Conservation (phyloP, 495 filamentous ascomycete genomes). For the Baudoinia panamericana region DNA sequence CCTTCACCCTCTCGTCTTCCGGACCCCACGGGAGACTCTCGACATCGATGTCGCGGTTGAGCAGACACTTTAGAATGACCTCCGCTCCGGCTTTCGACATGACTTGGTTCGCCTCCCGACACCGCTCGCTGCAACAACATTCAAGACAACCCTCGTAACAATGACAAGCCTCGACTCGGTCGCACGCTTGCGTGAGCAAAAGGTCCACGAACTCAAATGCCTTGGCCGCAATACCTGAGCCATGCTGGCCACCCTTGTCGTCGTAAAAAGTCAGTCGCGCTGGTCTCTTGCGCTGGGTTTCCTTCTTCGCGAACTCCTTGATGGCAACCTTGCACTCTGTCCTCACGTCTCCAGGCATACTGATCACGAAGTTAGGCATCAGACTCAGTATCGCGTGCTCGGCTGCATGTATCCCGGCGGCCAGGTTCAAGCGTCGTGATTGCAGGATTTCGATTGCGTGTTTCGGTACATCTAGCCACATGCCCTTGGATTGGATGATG, state of each 20-base stretch:
- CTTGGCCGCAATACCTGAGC: conserved; percentile 75
- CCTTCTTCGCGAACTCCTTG: conserved; percentile 68
- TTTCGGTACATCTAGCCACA: conserved; percentile 91
- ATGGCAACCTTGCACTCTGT: conserved; percentile 79
- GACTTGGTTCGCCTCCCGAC: conserved; percentile 77
- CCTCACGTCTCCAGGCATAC: conserved; percentile 73
- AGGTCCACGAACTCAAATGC: conserved; percentile 85
- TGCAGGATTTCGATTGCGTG: conserved; percentile 65
- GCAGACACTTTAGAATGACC: conserved; percentile 62
- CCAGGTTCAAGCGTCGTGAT: conserved; percentile 59
- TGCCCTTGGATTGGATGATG: conserved; percentile 67
- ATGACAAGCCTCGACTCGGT: conserved; percentile 59
- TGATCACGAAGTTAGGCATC: conserved; percentile 80
- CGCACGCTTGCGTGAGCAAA: conserved; percentile 63
- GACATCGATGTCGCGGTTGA: conserved; percentile 63
- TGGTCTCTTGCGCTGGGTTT: conserved; percentile 66
- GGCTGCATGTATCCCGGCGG: conserved; percentile 84
- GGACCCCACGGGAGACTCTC: conserved; percentile 71
- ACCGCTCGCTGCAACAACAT: conserved; percentile 74
- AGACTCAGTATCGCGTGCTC: conserved; percentile 80
- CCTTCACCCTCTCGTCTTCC: conserved; percentile 49
- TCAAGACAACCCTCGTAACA: conserved; percentile 71
- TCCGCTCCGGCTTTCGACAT: conserved; percentile 83
- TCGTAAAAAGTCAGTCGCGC: conserved; percentile 91
- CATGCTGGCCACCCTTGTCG: conserved; percentile 71